Evolutionary conservation across 352 stramenopile species (phyloP), one percentile per base, ranked within the genome.

Genomic region (Phytophthora ohioensis): DNA sequence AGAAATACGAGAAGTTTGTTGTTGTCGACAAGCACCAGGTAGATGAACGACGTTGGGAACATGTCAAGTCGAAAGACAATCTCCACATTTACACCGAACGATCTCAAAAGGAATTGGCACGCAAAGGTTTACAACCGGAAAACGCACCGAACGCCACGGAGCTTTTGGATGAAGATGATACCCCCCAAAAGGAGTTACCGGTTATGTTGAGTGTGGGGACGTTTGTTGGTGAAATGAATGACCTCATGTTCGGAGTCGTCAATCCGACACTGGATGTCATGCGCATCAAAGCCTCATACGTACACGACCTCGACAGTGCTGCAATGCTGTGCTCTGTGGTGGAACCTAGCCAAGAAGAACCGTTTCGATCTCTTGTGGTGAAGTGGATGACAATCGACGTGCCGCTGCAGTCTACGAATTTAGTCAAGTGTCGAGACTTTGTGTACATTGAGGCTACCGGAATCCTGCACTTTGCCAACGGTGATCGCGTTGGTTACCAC

Each of bases 261-360:
- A 83, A 79, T 38, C 72, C 69, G 8, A 80, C 72, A 15, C 56
- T 74, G 11, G 72, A 76, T n/a, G 66, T 70, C 32, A 82, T 80
- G 75, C 59, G 64, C 3, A 67, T 82, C 35, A 82, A 81, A 61
- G 70, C 72, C 5, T 71, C 57, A 13, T 72, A 75, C 49, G 73
- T 76, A 2, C 64, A 82, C 36, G 72, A 79, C 7, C 70, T 78
- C 3, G 60, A 71, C 38, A 74, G 70, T 70, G 71, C 61, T 35
- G 74, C 67, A 4, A 62, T 71, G 49, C 42, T 77, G 48, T 69
- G 52, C 9, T 34, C 69, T 10, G 63, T 80, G 8, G 57, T 78
- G 17, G 47, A 73, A 32, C 65, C 73, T 5, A 79, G 49, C 0
- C n/a, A 64, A 9, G 60, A 76, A 0, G 60, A 73, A 12, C 73